Percentiles rank a stretch among this genome's conserved stretches.
These are phyloP conservation scores for Lecanicillium sp. DNA, from an alignment of 2,329 filamentous ascomycete species.

Conservation along the genomic window DNA sequence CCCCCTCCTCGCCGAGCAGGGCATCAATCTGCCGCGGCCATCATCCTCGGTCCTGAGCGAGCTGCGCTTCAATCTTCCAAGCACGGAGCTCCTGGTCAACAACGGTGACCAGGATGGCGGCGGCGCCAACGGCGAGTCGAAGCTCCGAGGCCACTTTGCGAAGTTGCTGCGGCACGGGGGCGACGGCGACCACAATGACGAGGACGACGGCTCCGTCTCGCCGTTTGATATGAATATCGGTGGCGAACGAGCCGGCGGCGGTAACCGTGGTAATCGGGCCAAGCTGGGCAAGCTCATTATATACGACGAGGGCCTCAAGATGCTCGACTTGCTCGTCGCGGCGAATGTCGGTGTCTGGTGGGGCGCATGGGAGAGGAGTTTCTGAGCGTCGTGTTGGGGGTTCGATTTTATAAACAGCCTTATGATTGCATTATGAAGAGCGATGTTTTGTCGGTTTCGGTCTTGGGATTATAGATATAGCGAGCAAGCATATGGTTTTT, in stretches of 20 bases:
- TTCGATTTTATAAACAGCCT: conserved; percentile 4
- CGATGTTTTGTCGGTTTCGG: background rate
- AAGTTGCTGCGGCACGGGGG: conserved; percentile 31
- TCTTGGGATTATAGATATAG: background rate
- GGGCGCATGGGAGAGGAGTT: conserved; percentile 68
- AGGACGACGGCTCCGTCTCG: conserved; percentile 29
- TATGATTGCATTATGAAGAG: background rate
- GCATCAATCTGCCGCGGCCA: conserved; percentile 23
- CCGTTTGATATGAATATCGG: conserved; percentile 69
- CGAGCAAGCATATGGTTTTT: background rate
- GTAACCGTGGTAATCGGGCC: conserved; percentile 75
- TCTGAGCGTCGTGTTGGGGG: conserved; percentile 20
- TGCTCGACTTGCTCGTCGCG: conserved; percentile 88
- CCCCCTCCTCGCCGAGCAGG: conserved; percentile 35
- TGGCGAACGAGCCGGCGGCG: conserved; percentile 78
- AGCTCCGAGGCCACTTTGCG: conserved; percentile 37
- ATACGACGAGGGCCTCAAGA: conserved; percentile 83
- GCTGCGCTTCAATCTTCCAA: conserved; percentile 82
- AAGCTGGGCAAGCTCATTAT: conserved; percentile 94
- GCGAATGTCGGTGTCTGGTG: conserved; percentile 93
- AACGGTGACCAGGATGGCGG: conserved; percentile 29
- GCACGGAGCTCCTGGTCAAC: conserved; percentile 39
- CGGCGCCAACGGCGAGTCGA: conserved; percentile 21
- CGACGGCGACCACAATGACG: conserved; percentile 33
- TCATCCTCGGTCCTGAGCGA: conserved; percentile 61